These are phyloP conservation scores for Rhazya stricta DNA, from an alignment of 257 asterid species.

Conservation along the genomic window DNA sequence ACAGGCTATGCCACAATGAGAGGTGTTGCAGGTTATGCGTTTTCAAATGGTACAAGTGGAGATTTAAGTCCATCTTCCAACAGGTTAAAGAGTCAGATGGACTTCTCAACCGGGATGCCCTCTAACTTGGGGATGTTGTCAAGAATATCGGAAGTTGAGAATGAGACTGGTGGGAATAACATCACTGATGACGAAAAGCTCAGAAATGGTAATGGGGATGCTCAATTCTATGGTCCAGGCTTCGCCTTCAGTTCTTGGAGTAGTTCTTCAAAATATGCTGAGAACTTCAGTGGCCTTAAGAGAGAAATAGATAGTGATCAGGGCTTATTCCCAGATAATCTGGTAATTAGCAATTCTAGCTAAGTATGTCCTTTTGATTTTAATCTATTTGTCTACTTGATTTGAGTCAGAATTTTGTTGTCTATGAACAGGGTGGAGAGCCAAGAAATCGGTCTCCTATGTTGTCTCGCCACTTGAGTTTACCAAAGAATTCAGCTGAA, in stretches of 20 bases:
- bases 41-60: slow-evolving; percentile 27
- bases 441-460: slow-evolving; percentile 33
- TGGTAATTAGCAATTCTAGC: slow-evolving; percentile 28
- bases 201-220: slow-evolving; percentile 25
- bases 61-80: slow-evolving; percentile 34
- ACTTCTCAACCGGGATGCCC: slow-evolving; percentile 30
- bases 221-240: slow-evolving; percentile 36
- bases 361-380: background rate
- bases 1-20: slow-evolving; percentile 44
- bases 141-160: slow-evolving; percentile 48
- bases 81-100: slow-evolving; percentile 24
- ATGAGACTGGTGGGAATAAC: slow-evolving; percentile 25
- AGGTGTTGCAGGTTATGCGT: slow-evolving; percentile 33
- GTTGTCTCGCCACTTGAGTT: slow-evolving; percentile 63
- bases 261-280: slow-evolving; percentile 46
- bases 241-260: slow-evolving; percentile 51
- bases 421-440: slow-evolving; percentile 36
- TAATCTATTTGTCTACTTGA: background rate
- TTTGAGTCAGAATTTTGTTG: background rate
- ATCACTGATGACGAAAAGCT: slow-evolving; percentile 27
- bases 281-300: slow-evolving; percentile 44
- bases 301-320: slow-evolving; percentile 51
- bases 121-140: slow-evolving; percentile 51
- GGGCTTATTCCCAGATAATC: slow-evolving; percentile 24
- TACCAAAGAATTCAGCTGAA: slow-evolving; percentile 55